phyloP scores from a whole-genome alignment of 164 flowering plant genomes.

The Aristolochia contorta region DNA sequence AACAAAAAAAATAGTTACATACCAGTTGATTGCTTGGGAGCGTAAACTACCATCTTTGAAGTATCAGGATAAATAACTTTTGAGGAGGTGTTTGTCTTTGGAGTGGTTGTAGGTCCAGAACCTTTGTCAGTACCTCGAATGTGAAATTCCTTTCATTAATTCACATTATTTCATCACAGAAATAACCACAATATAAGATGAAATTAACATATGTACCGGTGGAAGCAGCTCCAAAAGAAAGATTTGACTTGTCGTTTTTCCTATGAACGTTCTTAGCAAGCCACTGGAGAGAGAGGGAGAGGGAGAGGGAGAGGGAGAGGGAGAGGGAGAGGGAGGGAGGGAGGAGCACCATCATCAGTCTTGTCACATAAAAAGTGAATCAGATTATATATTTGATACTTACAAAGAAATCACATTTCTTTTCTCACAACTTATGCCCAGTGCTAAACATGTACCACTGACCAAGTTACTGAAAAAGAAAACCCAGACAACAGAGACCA shows the following conservation, averaged over 20 bases:
- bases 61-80: conserved; percentile 64
- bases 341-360: not conserved
- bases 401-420: not conserved
- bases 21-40: conserved; percentile 74
- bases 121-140: conserved; percentile 32
- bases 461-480: too few species aligned
- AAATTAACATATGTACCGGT: conserved; percentile 26
- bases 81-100: conserved; percentile 23
- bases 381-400: not conserved
- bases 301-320: conserved; percentile 8
- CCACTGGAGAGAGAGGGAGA: conserved; percentile 42
- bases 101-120: conserved; percentile 25
- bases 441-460: too few species aligned
- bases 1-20: conserved; percentile 4
- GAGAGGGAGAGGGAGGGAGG: not conserved
- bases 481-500: too few species aligned
- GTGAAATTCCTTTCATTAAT: not conserved
- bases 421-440: too few species aligned
- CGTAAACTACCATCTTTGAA: conserved; percentile 63
- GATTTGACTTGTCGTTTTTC: conserved; percentile 46
- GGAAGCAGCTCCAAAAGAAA: conserved; percentile 38
- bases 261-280: conserved; percentile 58
- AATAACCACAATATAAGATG: conserved; percentile 2
- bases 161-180: not conserved
- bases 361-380: not conserved